Evolutionary conservation across 2,329 filamentous ascomycete species (phyloP), one percentile per base, ranked within the genome.

Genomic region (Ophiostoma perfectum): DNA sequence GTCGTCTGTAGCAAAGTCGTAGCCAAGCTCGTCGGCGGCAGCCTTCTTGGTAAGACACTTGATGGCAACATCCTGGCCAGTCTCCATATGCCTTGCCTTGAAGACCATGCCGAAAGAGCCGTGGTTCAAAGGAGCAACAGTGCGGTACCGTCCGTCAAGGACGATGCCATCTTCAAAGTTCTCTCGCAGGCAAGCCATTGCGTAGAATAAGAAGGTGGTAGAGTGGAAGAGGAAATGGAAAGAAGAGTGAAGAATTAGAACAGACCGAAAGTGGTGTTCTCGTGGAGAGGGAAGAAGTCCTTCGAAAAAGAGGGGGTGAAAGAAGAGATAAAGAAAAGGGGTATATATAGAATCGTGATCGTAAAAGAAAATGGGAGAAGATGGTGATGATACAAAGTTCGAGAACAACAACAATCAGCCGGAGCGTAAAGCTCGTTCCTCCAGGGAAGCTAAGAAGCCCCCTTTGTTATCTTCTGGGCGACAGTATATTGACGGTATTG

Each of bases 71-170:
- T 87, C 85, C 70, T 95, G 84, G 74, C 88, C 86, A 70, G 91
- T 96, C 72, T 83, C 78, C 72, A 88, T 83, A 78, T 99, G 93
- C 77, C 85, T 90, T 70, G 94, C 95, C 80, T 93, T 89, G 80
- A 97, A 97, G 75, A 99, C 95, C 92, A 98, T 96, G 77, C 95
- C 95, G 77, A 98, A 99, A 68, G 95, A 98, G 74, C 95, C 95
- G 85, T 97, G 93, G 78, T 99, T 99, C 81, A 99, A 90, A 69
- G 95, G 93, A 73, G 93, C 91, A 76, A 97, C 85, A 68, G 93
- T 96, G 80, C 91, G 84, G 79, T 95, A 99, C 73, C 95, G 93
- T 78, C 92, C 93, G 77, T 91, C 88, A 77, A 97, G 88, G 77
- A 96, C 81, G 79, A 90, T 86, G 79, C 90, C 92, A 79, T 88